phyloP scores from a whole-genome alignment of 225 moss, liverwort and hornwort species.

The Pseudisothecium myosuroides region DNA sequence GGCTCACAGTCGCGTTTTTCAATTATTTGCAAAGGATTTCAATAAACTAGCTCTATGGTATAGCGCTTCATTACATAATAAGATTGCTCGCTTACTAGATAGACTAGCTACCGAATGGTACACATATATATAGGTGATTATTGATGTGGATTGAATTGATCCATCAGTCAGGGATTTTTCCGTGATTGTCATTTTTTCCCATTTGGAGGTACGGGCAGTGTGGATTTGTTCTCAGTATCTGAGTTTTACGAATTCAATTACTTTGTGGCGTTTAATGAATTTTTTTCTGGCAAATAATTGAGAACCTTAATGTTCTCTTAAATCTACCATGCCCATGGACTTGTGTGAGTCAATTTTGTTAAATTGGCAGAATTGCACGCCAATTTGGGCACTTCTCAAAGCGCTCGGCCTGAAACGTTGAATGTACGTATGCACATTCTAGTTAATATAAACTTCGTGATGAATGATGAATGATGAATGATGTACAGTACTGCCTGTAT shows the following conservation, averaged over 20 bases:
- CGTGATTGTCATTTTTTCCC: not conserved
- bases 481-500: too few relatives aligned
- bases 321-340: not conserved
- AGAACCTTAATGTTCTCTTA: not conserved
- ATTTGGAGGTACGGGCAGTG: not conserved
- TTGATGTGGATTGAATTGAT: not conserved
- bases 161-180: not conserved
- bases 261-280: not conserved
- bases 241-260: too few relatives aligned
- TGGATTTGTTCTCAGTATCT: not conserved
- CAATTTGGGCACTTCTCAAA: not conserved
- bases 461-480: too few relatives aligned
- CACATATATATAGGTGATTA: too few relatives aligned
- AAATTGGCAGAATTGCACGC: not conserved
- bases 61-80: not conserved
- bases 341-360: not conserved
- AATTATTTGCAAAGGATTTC: not conserved
- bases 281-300: not conserved
- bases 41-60: not conserved
- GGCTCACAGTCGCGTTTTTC: not conserved
- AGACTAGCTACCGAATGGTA: not conserved
- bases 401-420: not conserved
- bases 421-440: not conserved
- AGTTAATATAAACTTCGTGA: not conserved
- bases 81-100: not conserved